A percentile compares a stretch with the other conserved stretches of the same genome.
Conservation (phyloP, 2,329 filamentous ascomycete genomes). For the Trichoderma arundinaceum region DNA sequence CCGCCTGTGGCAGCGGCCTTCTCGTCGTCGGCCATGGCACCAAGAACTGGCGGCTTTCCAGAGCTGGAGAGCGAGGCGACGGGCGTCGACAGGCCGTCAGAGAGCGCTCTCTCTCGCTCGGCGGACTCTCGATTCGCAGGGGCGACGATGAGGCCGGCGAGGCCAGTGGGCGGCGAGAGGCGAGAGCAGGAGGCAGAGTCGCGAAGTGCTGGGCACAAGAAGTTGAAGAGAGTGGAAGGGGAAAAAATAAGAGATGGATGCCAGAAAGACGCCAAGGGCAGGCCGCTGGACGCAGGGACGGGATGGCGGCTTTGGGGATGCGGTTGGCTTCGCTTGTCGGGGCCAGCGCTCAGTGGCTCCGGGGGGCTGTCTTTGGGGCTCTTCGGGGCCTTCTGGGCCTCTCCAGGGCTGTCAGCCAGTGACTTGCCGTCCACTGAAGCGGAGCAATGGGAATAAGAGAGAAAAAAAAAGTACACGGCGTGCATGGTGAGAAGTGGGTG, state of each 20-base stretch:
- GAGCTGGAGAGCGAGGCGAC: conserved; percentile 24
- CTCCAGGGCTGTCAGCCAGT: neutral
- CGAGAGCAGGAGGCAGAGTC: neutral
- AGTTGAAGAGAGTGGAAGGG: neutral
- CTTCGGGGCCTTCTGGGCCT: neutral
- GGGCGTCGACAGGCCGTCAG: conserved; percentile 16
- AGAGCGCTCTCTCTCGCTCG: neutral
- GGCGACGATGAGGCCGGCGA: conserved; percentile 21
- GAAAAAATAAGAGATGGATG: conserved; percentile 9
- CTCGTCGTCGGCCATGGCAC: conserved; percentile 30
- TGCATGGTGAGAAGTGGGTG: neutral
- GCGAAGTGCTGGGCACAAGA: conserved; percentile 1
- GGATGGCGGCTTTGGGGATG: conserved; percentile 27
- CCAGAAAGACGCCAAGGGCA: conserved; percentile 24
- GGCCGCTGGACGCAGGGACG: conserved; percentile 30
- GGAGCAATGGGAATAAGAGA: no score
- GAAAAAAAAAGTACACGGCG: neutral
- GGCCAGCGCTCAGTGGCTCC: neutral
- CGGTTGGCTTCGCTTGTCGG: conserved; percentile 4
- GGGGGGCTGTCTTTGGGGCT: neutral
- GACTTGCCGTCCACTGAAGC: neutral
- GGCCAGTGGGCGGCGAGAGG: conserved; percentile 23
- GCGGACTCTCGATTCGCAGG: conserved; percentile 17
- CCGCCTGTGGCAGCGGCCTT: conserved; percentile 26
- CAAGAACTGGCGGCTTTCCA: neutral